Conservation (phyloP, 2,329 filamentous ascomycete genomes). For the Aspergillus terreus region DNA sequence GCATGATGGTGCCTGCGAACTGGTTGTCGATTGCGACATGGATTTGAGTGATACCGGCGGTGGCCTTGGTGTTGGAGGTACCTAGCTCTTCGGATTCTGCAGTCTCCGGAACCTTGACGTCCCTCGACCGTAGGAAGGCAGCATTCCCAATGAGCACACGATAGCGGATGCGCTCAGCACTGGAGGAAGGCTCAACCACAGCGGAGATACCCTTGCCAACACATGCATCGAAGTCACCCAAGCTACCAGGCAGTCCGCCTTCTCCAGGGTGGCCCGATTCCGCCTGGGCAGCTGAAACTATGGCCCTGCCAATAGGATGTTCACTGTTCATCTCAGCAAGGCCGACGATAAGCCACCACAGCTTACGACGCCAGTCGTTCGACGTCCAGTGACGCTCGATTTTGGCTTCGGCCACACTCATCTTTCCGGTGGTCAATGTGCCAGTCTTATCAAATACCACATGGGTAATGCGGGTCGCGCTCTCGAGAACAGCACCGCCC, state of each 20-base stretch:
- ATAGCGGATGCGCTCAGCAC: constrained; percentile 67
- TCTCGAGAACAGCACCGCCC: constrained; percentile 87
- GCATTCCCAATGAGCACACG: constrained; percentile 80
- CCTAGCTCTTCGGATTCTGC: constrained; percentile 30
- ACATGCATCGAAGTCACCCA: constrained; percentile 77
- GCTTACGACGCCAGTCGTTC: constrained; percentile 62
- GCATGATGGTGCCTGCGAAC: constrained; percentile 77
- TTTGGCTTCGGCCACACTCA: constrained; percentile 76
- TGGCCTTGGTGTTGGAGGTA: constrained; percentile 27
- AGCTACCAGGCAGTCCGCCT: constrained; percentile 72
- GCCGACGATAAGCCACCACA: constrained; percentile 96
- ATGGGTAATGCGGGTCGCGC: constrained; percentile 82
- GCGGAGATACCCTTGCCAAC: constrained; percentile 86
- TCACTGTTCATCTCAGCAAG: constrained; percentile 95
- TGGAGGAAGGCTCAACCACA: constrained; percentile 69
- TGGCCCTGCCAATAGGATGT: constrained; percentile 90
- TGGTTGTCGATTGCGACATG: constrained; percentile 80
- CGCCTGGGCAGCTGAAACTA: constrained; percentile 69
- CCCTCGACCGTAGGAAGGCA: constrained; percentile 67
- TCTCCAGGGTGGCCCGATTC: constrained; percentile 71
- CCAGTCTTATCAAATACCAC: constrained; percentile 95
- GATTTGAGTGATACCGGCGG: constrained; percentile 79
- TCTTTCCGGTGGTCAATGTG: constrained; percentile 89
- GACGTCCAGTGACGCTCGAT: constrained; percentile 67
- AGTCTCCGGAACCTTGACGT: constrained; percentile 51